phyloP scores from a whole-genome alignment of 1,284 basidiomycete species.

The Ustilago sp. region DNA sequence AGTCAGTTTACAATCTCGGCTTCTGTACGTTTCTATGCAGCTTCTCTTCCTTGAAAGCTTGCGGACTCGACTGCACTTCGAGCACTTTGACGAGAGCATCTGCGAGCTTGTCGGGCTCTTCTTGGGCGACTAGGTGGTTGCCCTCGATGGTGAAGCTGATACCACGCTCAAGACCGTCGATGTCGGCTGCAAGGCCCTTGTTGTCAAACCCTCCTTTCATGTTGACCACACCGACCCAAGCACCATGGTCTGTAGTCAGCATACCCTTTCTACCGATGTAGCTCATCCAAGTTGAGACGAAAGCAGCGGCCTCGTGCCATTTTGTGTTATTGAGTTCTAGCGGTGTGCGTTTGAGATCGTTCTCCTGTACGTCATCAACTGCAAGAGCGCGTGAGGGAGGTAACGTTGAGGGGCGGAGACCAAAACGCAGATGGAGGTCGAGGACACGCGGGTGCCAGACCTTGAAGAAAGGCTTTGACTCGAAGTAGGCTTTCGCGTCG shows the following conservation, averaged over 20 bases:
- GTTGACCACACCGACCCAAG: conserved; percentile 34
- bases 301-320: conserved; percentile 62
- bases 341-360: conserved; percentile 30
- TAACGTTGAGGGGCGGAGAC: conserved; percentile 69
- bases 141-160: conserved; percentile 35
- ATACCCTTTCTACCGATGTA: conserved; percentile 27
- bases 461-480: conserved; percentile 77
- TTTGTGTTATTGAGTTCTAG: conserved; percentile 59
- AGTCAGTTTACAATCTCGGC: conserved; percentile 21
- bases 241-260: conserved; percentile 23
- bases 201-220: conserved; percentile 47
- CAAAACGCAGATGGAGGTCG: conserved; percentile 77
- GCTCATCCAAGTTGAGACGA: conserved; percentile 43
- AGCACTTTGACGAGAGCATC: conserved; percentile 34
- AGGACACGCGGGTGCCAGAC: conserved; percentile 81
- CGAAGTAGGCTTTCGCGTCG: conserved; percentile 70
- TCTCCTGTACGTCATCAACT: conserved; percentile 33
- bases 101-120: conserved; percentile 46
- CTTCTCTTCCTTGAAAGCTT: conserved; percentile 36
- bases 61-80: conserved; percentile 23
- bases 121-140: conserved; percentile 62
- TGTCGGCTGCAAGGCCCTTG: conserved; percentile 21
- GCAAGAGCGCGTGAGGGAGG: conserved; percentile 22
- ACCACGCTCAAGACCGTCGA: conserved; percentile 36
- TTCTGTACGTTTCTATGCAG: conserved; percentile 30